Base-by-base conservation (phyloP, 2,329 filamentous ascomycete genomes). In the Zymoseptoria crescenta region DNA sequence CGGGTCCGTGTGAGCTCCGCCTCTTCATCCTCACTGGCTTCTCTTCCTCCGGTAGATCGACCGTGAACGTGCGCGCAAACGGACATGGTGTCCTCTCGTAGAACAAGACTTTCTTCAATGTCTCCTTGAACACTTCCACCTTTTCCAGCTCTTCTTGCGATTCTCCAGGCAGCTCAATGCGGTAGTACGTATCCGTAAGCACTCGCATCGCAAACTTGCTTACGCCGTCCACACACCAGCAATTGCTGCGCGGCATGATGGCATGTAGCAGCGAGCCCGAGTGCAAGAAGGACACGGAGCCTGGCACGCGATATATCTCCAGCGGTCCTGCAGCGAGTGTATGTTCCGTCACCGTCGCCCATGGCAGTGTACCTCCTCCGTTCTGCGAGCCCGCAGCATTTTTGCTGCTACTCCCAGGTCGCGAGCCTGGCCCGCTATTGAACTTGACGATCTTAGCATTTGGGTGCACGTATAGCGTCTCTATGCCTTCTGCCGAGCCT, bases 31-130 rank as follows among this genome's bases (percentile, higher is more conserved):
- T 68, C 81, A 85, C 55, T 83, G 76, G 1, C 56, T 61, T 59
- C 86, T 87, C 83, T 58, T 82, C 79, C 66, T 89, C 85, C 0
- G 89, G 89, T 19, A 94, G 76, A 55, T 87, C 81, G 9, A 93
- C 85, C 0, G 84, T 86, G 67, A 95, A 95, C 2, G 82, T 81
- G 60, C 91, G 81, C 68, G 86, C 81, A 72, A 96, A 96, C 0
- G 92, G 92, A 72, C 91, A 96, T 51, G 86, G 83, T 0, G 92
- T 96, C 69, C 89, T 89, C 73, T 96, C 92, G 69, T 94, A 96
- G 63, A 88, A 86, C 52, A 96, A 78, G 13, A 96, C 84, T 62
- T 85, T 84, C 56, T 81, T 81, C 28, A 96, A 75, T 8, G 90
- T 86, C 9, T 77, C 77, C 68, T 89, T 89, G 64, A 96, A 78